Base-by-base conservation (phyloP, 163 green algal genomes). In the Botryococcus braunii region DNA sequence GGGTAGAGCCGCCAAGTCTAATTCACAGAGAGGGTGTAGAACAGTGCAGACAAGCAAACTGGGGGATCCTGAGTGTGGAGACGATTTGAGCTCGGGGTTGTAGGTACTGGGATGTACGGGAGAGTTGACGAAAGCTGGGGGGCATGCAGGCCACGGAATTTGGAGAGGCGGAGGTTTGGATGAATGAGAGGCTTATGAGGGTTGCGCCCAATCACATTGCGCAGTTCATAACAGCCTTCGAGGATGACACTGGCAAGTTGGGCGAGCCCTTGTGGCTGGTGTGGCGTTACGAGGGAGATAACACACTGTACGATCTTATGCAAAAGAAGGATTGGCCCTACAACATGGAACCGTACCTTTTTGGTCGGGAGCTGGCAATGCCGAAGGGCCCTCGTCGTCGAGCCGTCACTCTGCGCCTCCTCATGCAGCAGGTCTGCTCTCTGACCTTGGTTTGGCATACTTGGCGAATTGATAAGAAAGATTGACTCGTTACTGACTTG, bases 91-190 rank as follows among this genome's bases (percentile, higher is more conserved):
- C n/a, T n/a, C n/a, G n/a, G n/a, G n/a, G n/a, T n/a, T n/a, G n/a
- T n/a, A n/a, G n/a, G n/a, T n/a, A n/a, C n/a, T n/a, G n/a, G n/a
- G n/a, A n/a, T n/a, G n/a, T n/a, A n/a, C n/a, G 59, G 5, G 6
- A 46, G 8, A 9, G 29, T 5, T 63, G 56, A 63, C 23, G 27
- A 9, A 49, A 8, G 58, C 8, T 67, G 61, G 36, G n/a, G n/a
- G n/a, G n/a, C n/a, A 2, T 65, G 21, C 72, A 89, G 81, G 89
- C 89, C 37, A 92, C 85, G 50, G 90, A 97, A 71, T 97, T 95
- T 83, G 91, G 91, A 0, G 89, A 95, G 71, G 90, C 91, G 5
- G 85, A 97, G 77, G 90, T 92, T 27, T 97, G 89, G 89, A 97
- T 97, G 91, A 96, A 96, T 62, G 91, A 97, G 79, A 86, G 91